A percentile compares a stretch with the other conserved stretches of the same genome.
phyloP scores from a whole-genome alignment of 495 filamentous ascomycete species.

The Thozetella sp. region DNA sequence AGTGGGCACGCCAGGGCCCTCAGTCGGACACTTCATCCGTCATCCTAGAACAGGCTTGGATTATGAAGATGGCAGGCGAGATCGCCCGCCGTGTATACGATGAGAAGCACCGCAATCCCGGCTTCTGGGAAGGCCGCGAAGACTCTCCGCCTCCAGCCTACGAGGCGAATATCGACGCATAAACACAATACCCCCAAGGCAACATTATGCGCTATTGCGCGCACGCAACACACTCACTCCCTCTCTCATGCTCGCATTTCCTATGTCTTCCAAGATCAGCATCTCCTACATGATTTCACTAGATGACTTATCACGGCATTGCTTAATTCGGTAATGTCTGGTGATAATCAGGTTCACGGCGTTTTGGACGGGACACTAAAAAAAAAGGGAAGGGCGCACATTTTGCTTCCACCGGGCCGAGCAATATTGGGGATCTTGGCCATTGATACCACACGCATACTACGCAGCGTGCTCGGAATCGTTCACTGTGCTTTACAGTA shows the following conservation, averaged over 20 bases:
- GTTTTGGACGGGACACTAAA: not conserved
- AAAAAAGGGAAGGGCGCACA: not conserved
- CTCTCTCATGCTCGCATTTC: not conserved
- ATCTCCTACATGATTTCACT: not conserved
- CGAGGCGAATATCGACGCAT: constrained; percentile 33
- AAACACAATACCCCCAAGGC: too few species aligned
- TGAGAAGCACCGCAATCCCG: constrained; percentile 49
- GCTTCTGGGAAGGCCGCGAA: constrained; percentile 48
- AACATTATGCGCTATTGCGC: too few species aligned
- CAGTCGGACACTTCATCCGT: constrained; percentile 47
- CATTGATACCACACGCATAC: not conserved
- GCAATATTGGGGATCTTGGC: not conserved
- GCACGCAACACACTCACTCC: not conserved
- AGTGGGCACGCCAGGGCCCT: constrained; percentile 11
- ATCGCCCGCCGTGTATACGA: constrained; percentile 85
- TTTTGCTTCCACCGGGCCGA: not conserved
- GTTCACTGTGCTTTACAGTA: not conserved
- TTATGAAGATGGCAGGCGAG: constrained; percentile 89
- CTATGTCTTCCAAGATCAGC: not conserved
- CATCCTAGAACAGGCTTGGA: constrained; percentile 82
- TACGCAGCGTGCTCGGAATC: not conserved
- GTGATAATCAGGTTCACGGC: not conserved
- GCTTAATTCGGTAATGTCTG: constrained; percentile 2
- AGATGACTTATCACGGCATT: not conserved
- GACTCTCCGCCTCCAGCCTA: constrained; percentile 68